phyloP scores from a whole-genome alignment of 768 basidiomycete species.

The Amanita exitialis region DNA sequence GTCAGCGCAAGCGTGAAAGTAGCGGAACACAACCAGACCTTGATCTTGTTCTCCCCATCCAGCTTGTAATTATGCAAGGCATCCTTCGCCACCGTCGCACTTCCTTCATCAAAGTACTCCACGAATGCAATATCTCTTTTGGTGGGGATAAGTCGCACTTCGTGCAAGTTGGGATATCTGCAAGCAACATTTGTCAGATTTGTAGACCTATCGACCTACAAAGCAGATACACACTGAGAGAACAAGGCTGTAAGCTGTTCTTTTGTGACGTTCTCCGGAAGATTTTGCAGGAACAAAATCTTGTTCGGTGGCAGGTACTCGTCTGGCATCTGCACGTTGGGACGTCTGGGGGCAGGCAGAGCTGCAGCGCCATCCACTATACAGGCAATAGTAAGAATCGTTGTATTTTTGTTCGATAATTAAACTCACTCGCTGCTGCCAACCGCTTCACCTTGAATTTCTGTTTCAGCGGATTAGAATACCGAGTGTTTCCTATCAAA shows the following conservation, averaged over 20 bases:
- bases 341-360: conserved; percentile 60
- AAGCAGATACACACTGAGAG: conserved; percentile 42
- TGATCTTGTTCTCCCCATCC: conserved; percentile 97
- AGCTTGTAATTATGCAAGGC: conserved; percentile 96
- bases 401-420: neutral
- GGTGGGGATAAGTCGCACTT: conserved; percentile 97
- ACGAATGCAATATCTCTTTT: conserved; percentile 98
- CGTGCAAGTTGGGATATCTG: conserved; percentile 91
- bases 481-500: conserved; percentile 59
- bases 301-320: conserved; percentile 99
- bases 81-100: conserved; percentile 87
- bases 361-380: conserved; percentile 63
- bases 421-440: conserved; percentile 62
- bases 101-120: conserved; percentile 90
- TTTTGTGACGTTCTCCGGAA: conserved; percentile 88
- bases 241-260: conserved; percentile 88
- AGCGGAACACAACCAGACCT: conserved; percentile 38
- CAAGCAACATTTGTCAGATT: neutral
- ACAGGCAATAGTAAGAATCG: conserved; percentile 8
- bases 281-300: conserved; percentile 95
- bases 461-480: conserved; percentile 82
- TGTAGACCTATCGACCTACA: neutral
- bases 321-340: conserved; percentile 96
- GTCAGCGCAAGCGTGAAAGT: conserved; percentile 2
- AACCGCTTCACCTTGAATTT: conserved; percentile 77